phyloP scores from a whole-genome alignment of 257 asterid genomes.

The Scutellaria galericulata region DNA sequence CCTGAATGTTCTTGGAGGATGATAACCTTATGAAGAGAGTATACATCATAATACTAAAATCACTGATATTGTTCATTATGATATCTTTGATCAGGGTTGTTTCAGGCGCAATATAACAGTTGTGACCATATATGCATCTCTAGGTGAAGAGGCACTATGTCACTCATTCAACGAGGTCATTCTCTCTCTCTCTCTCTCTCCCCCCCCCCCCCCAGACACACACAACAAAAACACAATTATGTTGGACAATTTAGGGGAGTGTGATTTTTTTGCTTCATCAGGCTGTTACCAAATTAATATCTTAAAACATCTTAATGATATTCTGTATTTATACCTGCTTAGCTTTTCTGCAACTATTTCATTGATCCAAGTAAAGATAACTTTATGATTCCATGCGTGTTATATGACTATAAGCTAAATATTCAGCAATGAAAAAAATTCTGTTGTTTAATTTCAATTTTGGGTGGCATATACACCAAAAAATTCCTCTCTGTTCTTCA shows the following conservation, averaged over 20 bases:
- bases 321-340: background rate
- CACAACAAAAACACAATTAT: background rate
- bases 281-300: conserved; percentile 3
- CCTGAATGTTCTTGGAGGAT: conserved; percentile 10
- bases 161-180: conserved; percentile 93
- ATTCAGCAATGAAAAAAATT: background rate
- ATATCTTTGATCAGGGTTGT: conserved; percentile 69
- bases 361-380: conserved; percentile 17
- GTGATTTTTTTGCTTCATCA: conserved; percentile 12
- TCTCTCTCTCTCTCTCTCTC: conserved; percentile 37
- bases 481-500: conserved; percentile 48
- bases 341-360: background rate
- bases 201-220: conserved; percentile 22
- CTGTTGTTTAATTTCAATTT: background rate
- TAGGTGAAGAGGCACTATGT: conserved; percentile 97
- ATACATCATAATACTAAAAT: conserved; percentile 3
- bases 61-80: conserved; percentile 21
- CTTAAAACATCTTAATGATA: conserved; percentile 5
- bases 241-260: background rate
- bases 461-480: conserved; percentile 19
- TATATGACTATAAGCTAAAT: conserved; percentile 15
- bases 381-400: conserved; percentile 11
- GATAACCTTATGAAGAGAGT: background rate
- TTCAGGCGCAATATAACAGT: conserved; percentile 95
- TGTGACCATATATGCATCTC: conserved; percentile 94